These are phyloP conservation scores for Suillus weaverae DNA, from an alignment of 768 basidiomycete species.

Conservation along the genomic window DNA sequence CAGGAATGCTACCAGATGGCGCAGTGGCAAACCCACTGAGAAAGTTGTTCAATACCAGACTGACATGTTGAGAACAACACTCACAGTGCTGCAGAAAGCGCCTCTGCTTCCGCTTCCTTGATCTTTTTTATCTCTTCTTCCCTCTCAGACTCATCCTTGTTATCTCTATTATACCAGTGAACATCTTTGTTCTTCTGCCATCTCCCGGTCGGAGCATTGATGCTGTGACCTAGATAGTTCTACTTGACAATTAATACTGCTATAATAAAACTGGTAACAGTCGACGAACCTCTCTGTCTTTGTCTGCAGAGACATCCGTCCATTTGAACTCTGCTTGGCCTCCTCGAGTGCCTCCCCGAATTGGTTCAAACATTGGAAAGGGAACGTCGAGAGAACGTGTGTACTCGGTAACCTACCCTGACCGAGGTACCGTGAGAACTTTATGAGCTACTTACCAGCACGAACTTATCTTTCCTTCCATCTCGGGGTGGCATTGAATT, in stretches of 20 bases:
- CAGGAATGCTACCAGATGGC: slow-evolving; percentile 32
- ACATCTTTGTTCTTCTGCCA: slow-evolving; percentile 99
- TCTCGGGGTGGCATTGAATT: not conserved
- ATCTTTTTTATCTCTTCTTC: slow-evolving; percentile 75
- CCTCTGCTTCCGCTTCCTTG: slow-evolving; percentile 90
- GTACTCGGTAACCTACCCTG: not conserved
- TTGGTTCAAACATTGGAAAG: slow-evolving; percentile 72
- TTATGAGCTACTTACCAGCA: not conserved
- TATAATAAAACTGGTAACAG: not conserved
- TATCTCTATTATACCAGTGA: slow-evolving; percentile 89
- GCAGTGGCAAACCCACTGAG: slow-evolving; percentile 72
- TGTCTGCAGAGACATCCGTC: slow-evolving; percentile 88
- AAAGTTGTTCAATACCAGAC: not conserved
- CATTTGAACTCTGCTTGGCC: slow-evolving; percentile 91
- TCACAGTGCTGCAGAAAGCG: slow-evolving; percentile 76
- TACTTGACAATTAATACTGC: slow-evolving; percentile 32
- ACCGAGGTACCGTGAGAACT: not conserved
- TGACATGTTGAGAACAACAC: slow-evolving; percentile 25
- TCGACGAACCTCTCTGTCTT: slow-evolving; percentile 78
- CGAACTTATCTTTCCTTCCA: not conserved
- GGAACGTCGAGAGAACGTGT: not conserved
- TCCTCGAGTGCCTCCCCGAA: slow-evolving; percentile 88
- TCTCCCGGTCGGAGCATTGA: slow-evolving; percentile 92
- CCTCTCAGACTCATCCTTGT: slow-evolving; percentile 45
- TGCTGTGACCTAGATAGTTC: slow-evolving; percentile 94